Percentiles rank a stretch among this genome's conserved stretches.
These are phyloP conservation scores for Dictyostelium citrinum DNA, from an alignment of 78 protist genomes.

Conservation along the genomic window DNA sequence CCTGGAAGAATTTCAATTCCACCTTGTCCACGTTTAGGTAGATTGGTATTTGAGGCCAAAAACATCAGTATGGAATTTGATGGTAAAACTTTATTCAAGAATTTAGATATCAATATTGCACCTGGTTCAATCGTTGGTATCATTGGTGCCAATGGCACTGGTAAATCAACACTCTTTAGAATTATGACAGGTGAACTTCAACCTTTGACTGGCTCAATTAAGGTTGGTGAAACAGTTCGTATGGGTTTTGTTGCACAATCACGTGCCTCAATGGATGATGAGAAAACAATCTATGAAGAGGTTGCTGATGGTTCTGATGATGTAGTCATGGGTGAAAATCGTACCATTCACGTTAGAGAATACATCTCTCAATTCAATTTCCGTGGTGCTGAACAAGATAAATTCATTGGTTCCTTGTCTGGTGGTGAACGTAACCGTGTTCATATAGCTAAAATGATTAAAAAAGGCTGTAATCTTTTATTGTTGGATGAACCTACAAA, in stretches of 20 bases:
- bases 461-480: constrained; percentile 76
- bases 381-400: constrained; percentile 79
- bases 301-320: constrained; percentile 45
- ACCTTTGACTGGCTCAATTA: constrained; percentile 36
- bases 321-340: constrained; percentile 29
- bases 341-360: constrained; percentile 39
- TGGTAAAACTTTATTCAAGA: constrained; percentile 40
- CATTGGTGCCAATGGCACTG: constrained; percentile 83
- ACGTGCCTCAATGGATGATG: constrained; percentile 37
- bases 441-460: constrained; percentile 85
- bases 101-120: constrained; percentile 10
- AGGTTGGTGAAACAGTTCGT: constrained; percentile 64
- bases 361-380: constrained; percentile 73
- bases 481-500: constrained; percentile 89
- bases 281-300: constrained; percentile 44
- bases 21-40: constrained; percentile 83
- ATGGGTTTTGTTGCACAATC: constrained; percentile 69
- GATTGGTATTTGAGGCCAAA: constrained; percentile 12
- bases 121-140: constrained; percentile 85
- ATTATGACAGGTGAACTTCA: constrained; percentile 39
- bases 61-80: constrained; percentile 15
- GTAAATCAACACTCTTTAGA: constrained; percentile 83
- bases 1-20: constrained; percentile 69
- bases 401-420: constrained; percentile 38
- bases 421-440: constrained; percentile 89